phyloP scores from a whole-genome alignment of 2,329 filamentous ascomycete genomes.

The Cryphonectria naterciae region DNA sequence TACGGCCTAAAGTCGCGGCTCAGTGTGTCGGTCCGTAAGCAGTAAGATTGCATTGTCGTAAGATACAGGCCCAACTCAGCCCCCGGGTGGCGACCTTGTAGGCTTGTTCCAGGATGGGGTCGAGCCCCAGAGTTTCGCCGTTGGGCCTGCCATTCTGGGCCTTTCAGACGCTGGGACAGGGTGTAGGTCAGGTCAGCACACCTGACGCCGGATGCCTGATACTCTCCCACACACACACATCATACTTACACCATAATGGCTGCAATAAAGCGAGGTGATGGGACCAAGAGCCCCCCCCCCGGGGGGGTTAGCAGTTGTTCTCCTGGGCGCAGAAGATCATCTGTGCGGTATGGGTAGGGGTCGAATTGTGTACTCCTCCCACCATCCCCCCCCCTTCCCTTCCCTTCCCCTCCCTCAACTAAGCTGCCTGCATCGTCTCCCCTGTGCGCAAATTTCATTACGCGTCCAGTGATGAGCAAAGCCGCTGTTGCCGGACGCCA shows the following conservation, averaged over 20 bases:
- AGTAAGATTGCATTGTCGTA: constrained; percentile 26
- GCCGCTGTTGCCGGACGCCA: constrained; percentile 18
- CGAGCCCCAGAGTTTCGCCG: constrained; percentile 17
- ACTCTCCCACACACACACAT: constrained; percentile 15
- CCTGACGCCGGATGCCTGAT: constrained; percentile 18
- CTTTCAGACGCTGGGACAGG: constrained; percentile 17
- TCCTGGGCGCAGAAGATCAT: constrained; percentile 16
- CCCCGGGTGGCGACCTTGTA: constrained; percentile 21
- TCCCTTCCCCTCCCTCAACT: neutral
- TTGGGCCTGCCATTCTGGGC: constrained; percentile 17
- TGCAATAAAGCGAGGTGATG: constrained; percentile 9
- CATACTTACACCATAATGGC: constrained; percentile 12
- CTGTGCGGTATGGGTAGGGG: constrained; percentile 6
- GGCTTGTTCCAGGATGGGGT: constrained; percentile 12
- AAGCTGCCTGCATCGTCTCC: constrained; percentile 18
- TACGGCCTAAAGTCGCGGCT: constrained; percentile 12
- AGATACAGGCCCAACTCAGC: constrained; percentile 25
- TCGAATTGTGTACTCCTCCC: constrained; percentile 1
- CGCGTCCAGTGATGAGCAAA: constrained; percentile 16
- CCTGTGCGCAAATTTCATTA: constrained; percentile 25
- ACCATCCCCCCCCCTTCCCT: neutral
- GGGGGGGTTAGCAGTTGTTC: neutral
- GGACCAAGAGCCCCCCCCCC: neutral
- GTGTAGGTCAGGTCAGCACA: constrained; percentile 26
- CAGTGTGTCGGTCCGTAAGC: constrained; percentile 14